Percentiles rank a stretch among this genome's conserved stretches.
These are phyloP conservation scores for Apophysomyces elegans DNA, from an alignment of 371 early-diverging fungal species.

Conservation along the genomic window DNA sequence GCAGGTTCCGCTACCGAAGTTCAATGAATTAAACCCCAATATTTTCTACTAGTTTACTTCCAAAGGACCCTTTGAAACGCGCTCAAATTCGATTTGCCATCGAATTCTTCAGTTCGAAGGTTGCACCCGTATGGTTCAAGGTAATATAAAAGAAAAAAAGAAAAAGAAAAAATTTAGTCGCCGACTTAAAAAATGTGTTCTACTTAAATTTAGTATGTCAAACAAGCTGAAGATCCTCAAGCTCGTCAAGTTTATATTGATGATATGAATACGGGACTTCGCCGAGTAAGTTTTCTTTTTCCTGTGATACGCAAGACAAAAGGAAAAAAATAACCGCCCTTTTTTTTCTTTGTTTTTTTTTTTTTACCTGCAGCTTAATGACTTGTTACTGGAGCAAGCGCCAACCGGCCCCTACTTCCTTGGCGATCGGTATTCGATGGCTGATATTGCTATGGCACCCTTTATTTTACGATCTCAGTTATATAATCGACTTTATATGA, in stretches of 20 bases:
- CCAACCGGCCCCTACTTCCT: slow-evolving; percentile 66
- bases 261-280: slow-evolving; percentile 6
- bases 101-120: slow-evolving; percentile 51
- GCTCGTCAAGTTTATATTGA: slow-evolving; percentile 12
- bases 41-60: slow-evolving; percentile 32
- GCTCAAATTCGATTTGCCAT: slow-evolving; percentile 60
- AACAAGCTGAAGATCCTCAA: neutral
- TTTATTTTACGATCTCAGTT: slow-evolving; percentile 42
- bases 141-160: slow-evolving; percentile 3
- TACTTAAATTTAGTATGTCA: slow-evolving; percentile 9
- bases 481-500: slow-evolving; percentile 18
- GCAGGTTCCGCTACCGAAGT: neutral
- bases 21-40: neutral
- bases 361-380: slow-evolving; percentile 32
- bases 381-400: slow-evolving; percentile 49
- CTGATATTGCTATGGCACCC: slow-evolving; percentile 62
- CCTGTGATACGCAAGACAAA: neutral
- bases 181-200: neutral
- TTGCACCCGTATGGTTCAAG: slow-evolving; percentile 36
- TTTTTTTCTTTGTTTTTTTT: slow-evolving; percentile 8
- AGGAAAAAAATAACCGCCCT: neutral
- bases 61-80: slow-evolving; percentile 48
- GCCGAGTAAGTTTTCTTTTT: slow-evolving; percentile 16
- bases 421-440: slow-evolving; percentile 59
- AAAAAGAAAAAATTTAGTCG: neutral